Conservation (phyloP, 805 yeast species). For the Lachancea sp. region DNA sequence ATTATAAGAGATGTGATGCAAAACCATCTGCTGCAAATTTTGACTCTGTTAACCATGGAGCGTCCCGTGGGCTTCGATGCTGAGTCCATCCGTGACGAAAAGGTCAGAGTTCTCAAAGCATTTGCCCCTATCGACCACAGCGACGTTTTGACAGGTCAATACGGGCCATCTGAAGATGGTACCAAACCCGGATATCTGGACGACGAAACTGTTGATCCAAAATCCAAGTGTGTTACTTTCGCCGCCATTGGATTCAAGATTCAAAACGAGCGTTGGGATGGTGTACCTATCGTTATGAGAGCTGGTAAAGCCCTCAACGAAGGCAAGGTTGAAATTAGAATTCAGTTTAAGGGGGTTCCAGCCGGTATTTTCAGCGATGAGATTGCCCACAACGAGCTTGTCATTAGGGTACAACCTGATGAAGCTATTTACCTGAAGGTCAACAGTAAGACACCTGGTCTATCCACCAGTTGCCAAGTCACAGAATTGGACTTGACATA, state of each 20-base stretch:
- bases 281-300: conserved; percentile 91
- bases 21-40: conserved; percentile 89
- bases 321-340: conserved; percentile 89
- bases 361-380: conserved; percentile 66
- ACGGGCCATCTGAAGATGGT: conserved; percentile 78
- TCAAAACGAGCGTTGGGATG: conserved; percentile 95
- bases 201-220: conserved; percentile 79
- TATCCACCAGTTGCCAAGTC: conserved; percentile 70
- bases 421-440: conserved; percentile 92
- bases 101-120: conserved; percentile 85
- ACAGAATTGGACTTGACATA: conserved; percentile 91
- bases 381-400: conserved; percentile 87
- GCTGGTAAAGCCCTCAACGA: conserved; percentile 98
- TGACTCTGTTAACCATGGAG: conserved; percentile 91
- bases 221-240: conserved; percentile 84
- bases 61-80: conserved; percentile 88
- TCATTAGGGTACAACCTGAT: conserved; percentile 87
- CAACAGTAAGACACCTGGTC: conserved; percentile 91
- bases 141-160: conserved; percentile 82
- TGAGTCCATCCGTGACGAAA: conserved; percentile 92
- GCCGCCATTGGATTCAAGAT: conserved; percentile 79
- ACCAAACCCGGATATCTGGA: conserved; percentile 84
- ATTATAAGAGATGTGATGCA: conserved; percentile 98
- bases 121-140: conserved; percentile 58
- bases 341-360: conserved; percentile 85